These are phyloP conservation scores for Chenopodium suecicum DNA, from an alignment of 148 eudicot genomes.

Conservation along the genomic window DNA sequence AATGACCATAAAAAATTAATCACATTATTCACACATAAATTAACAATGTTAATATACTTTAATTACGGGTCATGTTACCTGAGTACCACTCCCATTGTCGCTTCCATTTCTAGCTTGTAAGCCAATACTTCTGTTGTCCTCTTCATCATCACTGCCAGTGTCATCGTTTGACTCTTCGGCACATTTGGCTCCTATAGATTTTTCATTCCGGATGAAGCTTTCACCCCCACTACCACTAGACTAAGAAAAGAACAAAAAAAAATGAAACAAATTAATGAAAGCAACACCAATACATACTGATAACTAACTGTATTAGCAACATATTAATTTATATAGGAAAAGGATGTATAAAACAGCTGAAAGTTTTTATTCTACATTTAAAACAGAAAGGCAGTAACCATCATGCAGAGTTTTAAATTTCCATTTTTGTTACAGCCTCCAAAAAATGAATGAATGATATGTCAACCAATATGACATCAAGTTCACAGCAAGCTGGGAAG, in stretches of 20 bases:
- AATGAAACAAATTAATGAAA: constrained; percentile 13
- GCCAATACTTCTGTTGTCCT: constrained; percentile 48
- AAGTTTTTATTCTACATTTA: neutral
- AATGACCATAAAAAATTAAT: neutral
- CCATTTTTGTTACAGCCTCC: neutral
- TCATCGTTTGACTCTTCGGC: constrained; percentile 48
- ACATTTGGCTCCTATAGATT: constrained; percentile 40
- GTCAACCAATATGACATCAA: neutral
- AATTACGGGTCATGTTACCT: constrained; percentile 37
- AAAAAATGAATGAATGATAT: neutral
- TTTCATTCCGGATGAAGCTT: constrained; percentile 51
- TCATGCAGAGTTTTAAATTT: neutral
- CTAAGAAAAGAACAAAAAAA: constrained; percentile 32
- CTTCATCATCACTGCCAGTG: constrained; percentile 47
- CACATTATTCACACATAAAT: neutral
- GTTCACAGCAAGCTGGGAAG: constrained; percentile 8
- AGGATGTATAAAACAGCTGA: neutral
- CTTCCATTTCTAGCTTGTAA: constrained; percentile 57
- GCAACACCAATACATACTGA: neutral
- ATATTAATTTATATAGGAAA: neutral
- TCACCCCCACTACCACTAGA: constrained; percentile 70
- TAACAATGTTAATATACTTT: neutral
- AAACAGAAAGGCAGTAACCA: neutral
- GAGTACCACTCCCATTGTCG: constrained; percentile 79
- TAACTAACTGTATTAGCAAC: neutral